A percentile compares a stretch with the other conserved stretches of the same genome.
Evolutionary conservation across 2,329 filamentous ascomycete genomes (phyloP).

Genomic region (Calycina herbarum): DNA sequence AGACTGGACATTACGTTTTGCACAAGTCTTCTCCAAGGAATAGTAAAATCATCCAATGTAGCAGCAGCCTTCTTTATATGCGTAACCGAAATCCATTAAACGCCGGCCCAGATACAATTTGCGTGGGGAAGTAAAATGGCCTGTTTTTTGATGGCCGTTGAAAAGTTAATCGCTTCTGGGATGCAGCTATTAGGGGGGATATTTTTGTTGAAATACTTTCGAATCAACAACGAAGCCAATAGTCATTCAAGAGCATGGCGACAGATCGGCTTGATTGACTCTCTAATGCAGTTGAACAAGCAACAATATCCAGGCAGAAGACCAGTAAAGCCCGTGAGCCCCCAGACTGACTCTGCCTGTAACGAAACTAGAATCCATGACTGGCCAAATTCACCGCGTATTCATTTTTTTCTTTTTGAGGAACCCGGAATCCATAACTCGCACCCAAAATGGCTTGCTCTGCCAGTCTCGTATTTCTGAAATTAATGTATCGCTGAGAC

Average conservation of each 20-base stretch:
- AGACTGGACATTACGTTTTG: neutral
- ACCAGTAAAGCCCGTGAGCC: neutral
- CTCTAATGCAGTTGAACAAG: constrained; percentile 36
- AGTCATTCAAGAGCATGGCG: constrained; percentile 33
- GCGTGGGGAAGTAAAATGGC: neutral
- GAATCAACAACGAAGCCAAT: constrained; percentile 27
- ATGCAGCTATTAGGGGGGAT: neutral
- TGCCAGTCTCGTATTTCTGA: constrained; percentile 14
- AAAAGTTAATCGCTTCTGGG: constrained; percentile 2
- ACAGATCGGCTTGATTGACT: constrained; percentile 38
- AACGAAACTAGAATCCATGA: constrained; percentile 20
- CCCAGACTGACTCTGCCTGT: constrained; percentile 16
- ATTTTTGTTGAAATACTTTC: constrained; percentile 18
- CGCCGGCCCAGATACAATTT: constrained; percentile 8
- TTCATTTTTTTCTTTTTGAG: constrained; percentile 18
- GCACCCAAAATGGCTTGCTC: constrained; percentile 21
- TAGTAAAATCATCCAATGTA: constrained; percentile 1
- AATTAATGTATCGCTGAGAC: constrained; percentile 11
- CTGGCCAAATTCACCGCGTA: constrained; percentile 28
- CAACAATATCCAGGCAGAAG: constrained; percentile 31
- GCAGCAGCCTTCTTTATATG: neutral
- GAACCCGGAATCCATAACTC: constrained; percentile 34
- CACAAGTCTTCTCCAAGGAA: neutral
- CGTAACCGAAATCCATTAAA: neutral
- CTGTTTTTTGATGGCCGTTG: constrained; percentile 4